Evolutionary conservation across 2,329 filamentous ascomycete species (phyloP).

Genomic region (Pseudocercospora macadamiae): DNA sequence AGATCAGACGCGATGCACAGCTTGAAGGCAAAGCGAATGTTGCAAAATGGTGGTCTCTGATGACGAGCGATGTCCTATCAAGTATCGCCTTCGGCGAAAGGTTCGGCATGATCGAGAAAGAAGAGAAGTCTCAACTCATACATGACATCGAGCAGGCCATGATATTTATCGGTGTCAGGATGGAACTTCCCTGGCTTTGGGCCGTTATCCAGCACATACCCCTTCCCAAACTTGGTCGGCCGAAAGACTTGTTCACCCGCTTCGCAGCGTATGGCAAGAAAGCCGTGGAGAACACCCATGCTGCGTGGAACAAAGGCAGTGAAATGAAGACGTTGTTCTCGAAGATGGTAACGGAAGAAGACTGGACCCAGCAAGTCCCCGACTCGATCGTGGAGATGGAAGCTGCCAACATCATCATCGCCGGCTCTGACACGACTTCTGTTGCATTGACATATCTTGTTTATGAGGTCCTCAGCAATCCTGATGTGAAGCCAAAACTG

Average conservation of each 20-base stretch:
- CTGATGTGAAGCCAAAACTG: constrained; percentile 20
- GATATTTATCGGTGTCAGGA: not conserved
- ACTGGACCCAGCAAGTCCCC: constrained; percentile 3
- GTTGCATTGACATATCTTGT: constrained; percentile 30
- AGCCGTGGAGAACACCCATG: not conserved
- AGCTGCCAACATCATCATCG: constrained; percentile 24
- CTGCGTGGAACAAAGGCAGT: not conserved
- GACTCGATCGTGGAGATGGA: constrained; percentile 20
- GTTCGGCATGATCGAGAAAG: constrained; percentile 6
- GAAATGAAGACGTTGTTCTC: not conserved
- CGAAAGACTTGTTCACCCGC: constrained; percentile 1
- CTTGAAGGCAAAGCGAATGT: constrained; percentile 40
- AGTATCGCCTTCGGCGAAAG: not conserved
- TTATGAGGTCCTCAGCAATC: constrained; percentile 27
- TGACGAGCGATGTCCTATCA: constrained; percentile 41
- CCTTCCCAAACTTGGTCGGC: not conserved
- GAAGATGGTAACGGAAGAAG: constrained; percentile 1
- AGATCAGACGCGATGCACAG: constrained; percentile 34
- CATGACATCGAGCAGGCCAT: not conserved
- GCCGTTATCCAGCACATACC: not conserved
- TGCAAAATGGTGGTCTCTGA: constrained; percentile 41
- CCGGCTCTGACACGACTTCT: constrained; percentile 28
- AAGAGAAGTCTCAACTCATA: not conserved
- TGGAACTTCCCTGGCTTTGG: not conserved
- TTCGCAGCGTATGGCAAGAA: not conserved